Conservation (phyloP, 495 filamentous ascomycete genomes). For the Immersiella caudata region DNA sequence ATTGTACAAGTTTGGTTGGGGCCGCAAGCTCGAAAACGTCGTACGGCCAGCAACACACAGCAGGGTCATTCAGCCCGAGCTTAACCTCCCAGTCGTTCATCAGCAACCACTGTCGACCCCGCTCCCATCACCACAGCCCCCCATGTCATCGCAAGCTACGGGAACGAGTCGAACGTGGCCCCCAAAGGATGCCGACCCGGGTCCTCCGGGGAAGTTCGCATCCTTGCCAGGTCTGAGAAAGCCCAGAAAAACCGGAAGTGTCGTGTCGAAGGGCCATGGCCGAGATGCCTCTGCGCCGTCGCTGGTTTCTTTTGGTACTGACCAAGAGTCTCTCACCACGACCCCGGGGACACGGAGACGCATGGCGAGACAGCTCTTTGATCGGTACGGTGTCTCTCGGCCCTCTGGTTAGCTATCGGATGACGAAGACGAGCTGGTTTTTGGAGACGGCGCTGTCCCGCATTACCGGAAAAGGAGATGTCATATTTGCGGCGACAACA, state of each 20-base stretch:
- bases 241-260: neutral
- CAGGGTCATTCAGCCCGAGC: conserved; percentile 18
- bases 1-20: conserved; percentile 33
- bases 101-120: neutral
- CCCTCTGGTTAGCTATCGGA: conserved; percentile 49
- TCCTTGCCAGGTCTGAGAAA: neutral
- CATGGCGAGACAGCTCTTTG: conserved; percentile 40
- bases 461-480: conserved; percentile 31
- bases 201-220: neutral
- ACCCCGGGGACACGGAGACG: conserved; percentile 23
- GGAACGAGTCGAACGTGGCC: neutral
- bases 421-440: conserved; percentile 33
- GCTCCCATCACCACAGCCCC: neutral
- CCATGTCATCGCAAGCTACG: neutral
- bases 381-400: conserved; percentile 38
- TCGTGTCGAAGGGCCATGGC: neutral
- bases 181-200: neutral
- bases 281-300: conserved; percentile 8
- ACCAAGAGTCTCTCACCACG: conserved; percentile 5
- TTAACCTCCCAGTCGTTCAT: neutral
- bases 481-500: conserved; percentile 43
- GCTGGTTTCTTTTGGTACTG: conserved; percentile 11
- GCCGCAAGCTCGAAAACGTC: conserved; percentile 26
- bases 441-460: neutral
- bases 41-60: conserved; percentile 30